Base-by-base conservation (phyloP, 1,284 basidiomycete species). In the Malassezia obtusa region DNA sequence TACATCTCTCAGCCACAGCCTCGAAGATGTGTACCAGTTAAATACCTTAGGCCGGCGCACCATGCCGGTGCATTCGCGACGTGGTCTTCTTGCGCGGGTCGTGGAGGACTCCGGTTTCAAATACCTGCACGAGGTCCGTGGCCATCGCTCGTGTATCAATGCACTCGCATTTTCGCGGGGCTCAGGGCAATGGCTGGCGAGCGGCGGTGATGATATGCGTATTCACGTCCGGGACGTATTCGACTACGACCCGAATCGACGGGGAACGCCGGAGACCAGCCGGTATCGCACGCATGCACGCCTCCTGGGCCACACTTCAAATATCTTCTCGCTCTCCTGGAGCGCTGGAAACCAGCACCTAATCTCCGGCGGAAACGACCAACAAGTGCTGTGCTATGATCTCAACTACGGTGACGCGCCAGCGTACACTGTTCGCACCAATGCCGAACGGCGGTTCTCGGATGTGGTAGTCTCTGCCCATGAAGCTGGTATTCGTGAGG, bases 71-170 rank as follows among this genome's bases (percentile, higher is more conserved):
- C 40, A 55, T 4, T 31, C 39, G 15, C 52, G 52, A 1, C 52
- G 35, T 11, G 31, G 30, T 10, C 28, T 55, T 31, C 21, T 55
- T 2, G n/a, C 15, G 8, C 33, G 46, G 15, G 41, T 45, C 14
- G 47, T 56, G 3, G 28, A 28, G 3, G 15, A n/a, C 6, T 14
- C 31, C 9, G 38, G 38, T 4, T 56, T 56, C 31, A 30, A 21
- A 19, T 56, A 56, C 25, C 44, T 56, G 14, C 53, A 56, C 26
- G 48, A 56, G 28, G 47, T 50, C 22, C 39, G 35, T 11, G 53
- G 53, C 17, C 53, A 56, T 30, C 43, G 53, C 21, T 56, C 53
- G 37, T 56, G 53, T 17, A 36, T 56, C n/a, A 56, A 56, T 50
- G 53, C 53, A 6, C 38, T 56, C 2, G 43, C 53, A 4, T 56